Base-by-base conservation (phyloP, 441 rosid species). In the Euphorbia celastroides region DNA sequence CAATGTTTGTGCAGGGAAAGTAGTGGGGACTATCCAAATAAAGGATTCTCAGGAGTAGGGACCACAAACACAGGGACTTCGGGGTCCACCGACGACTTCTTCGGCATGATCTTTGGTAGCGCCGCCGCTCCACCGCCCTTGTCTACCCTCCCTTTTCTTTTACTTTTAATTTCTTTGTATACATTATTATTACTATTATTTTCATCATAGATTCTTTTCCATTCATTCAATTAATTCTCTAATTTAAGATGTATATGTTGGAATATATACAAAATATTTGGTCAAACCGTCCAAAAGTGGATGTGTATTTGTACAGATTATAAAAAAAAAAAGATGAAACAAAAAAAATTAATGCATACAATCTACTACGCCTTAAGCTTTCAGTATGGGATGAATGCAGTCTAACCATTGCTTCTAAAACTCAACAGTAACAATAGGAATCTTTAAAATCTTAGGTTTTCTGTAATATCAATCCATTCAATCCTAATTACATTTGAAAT, bases 41-140 rank as follows among this genome's bases (percentile, higher is more conserved):
- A 89, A 0, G 84, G 82, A 19, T 78, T 72, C 70, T 67, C 36
- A 51, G 86, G 84, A 0, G 73, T 66, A 19, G 88, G 84, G 83
- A 60, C 82, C 60, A 66, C 81, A 48, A 60, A 50, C 75, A 67
- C 68, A 10, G 80, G 80, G 5, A 25, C 16, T n/a, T 41, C 56
- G 1, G 82, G 88, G 41, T 57, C 81, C 28, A 30, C 60, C 5
- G 80, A 74, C 2, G 80, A 78, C 82, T 72, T 17, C 75, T 83
- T 90, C 22, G 88, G 86, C 67, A 90, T 93, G 88, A 86, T 84
- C 72, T 93, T 93, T 2, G 87, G 95, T 69, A 80, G 86, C 71
- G 74, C 71, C 26, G 75, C 71, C 26, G 82, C 81, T 19, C 61
- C 79, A 9, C 70, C 84, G 1, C 68, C 56, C 44, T 67, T 71